Percentiles rank a stretch among this genome's conserved stretches.
Evolutionary conservation across 2,329 filamentous ascomycete genomes (phyloP).

Genomic region (Arthrobotrys megalospora): DNA sequence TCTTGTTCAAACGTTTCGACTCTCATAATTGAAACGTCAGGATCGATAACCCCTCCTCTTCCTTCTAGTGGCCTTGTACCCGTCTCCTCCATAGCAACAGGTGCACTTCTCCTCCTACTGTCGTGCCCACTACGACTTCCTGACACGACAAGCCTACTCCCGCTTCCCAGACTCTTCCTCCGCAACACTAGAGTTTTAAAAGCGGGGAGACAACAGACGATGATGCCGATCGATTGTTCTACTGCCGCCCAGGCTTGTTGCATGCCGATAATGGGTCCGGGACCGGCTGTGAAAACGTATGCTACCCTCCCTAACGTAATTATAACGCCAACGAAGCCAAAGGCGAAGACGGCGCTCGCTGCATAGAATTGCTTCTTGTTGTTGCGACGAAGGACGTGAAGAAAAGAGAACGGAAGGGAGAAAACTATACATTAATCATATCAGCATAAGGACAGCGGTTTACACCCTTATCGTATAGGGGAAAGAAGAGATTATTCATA

Average conservation of each 20-base stretch:
- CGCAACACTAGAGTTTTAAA: slow-evolving; percentile 29
- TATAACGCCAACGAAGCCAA: slow-evolving; percentile 41
- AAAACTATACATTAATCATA: slow-evolving; percentile 26
- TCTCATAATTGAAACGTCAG: slow-evolving; percentile 36
- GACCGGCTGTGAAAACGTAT: neutral
- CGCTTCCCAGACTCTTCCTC: neutral
- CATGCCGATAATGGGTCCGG: slow-evolving; percentile 17
- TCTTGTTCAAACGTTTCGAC: slow-evolving; percentile 45
- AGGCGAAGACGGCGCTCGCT: slow-evolving; percentile 27
- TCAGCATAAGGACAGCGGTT: neutral
- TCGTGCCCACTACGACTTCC: slow-evolving; percentile 8
- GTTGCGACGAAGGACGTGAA: slow-evolving; percentile 29
- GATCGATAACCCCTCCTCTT: slow-evolving; percentile 19
- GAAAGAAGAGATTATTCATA: neutral
- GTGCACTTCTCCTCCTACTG: slow-evolving; percentile 19
- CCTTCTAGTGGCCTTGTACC: slow-evolving; percentile 9
- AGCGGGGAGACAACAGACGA: slow-evolving; percentile 49
- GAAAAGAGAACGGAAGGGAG: slow-evolving; percentile 32
- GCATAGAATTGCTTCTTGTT: slow-evolving; percentile 46
- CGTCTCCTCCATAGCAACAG: slow-evolving; percentile 19
- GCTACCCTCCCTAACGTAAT: slow-evolving; percentile 28
- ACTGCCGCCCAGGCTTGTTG: slow-evolving; percentile 22
- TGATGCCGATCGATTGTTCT: slow-evolving; percentile 42
- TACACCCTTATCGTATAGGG: neutral
- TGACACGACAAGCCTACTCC: slow-evolving; percentile 4